phyloP scores from a whole-genome alignment of 2,329 filamentous ascomycete species.

The Domatiomyces catenatus region DNA sequence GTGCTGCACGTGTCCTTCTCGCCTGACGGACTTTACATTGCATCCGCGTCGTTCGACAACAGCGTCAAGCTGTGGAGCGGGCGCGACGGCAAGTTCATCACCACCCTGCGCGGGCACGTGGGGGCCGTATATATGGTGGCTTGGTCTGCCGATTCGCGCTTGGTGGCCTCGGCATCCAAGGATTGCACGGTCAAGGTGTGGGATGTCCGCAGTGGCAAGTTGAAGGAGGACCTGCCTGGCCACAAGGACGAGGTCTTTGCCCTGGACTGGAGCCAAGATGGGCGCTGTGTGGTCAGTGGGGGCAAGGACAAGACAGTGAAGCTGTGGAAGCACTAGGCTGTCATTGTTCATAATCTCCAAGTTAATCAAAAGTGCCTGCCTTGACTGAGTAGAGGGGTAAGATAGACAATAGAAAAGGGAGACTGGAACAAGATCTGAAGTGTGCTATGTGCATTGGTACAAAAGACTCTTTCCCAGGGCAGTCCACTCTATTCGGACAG shows the following conservation, averaged over 20 bases:
- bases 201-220: slow-evolving; percentile 73
- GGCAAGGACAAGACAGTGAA: slow-evolving; percentile 72
- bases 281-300: slow-evolving; percentile 73
- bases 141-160: slow-evolving; percentile 82
- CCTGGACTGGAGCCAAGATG: slow-evolving; percentile 88
- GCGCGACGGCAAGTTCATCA: slow-evolving; percentile 65
- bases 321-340: slow-evolving; percentile 44
- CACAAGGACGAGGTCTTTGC: slow-evolving; percentile 90
- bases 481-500: slow-evolving; percentile 5
- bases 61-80: slow-evolving; percentile 86
- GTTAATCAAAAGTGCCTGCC: neutral
- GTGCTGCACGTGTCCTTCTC: slow-evolving; percentile 94
- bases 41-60: slow-evolving; percentile 84
- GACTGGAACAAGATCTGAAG: neutral
- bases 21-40: slow-evolving; percentile 73
- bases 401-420: neutral
- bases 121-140: slow-evolving; percentile 83
- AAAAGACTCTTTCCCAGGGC: slow-evolving; percentile 1
- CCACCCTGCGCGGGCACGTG: slow-evolving; percentile 76
- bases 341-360: neutral
- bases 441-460: neutral
- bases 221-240: slow-evolving; percentile 69
- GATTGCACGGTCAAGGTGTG: slow-evolving; percentile 92
- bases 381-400: neutral
- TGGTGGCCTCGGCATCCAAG: slow-evolving; percentile 75